A percentile compares a stretch with the other conserved stretches of the same genome.
These are phyloP conservation scores for Heterobasidion irregulare DNA, from an alignment of 1,284 basidiomycete genomes.

Conservation along the genomic window DNA sequence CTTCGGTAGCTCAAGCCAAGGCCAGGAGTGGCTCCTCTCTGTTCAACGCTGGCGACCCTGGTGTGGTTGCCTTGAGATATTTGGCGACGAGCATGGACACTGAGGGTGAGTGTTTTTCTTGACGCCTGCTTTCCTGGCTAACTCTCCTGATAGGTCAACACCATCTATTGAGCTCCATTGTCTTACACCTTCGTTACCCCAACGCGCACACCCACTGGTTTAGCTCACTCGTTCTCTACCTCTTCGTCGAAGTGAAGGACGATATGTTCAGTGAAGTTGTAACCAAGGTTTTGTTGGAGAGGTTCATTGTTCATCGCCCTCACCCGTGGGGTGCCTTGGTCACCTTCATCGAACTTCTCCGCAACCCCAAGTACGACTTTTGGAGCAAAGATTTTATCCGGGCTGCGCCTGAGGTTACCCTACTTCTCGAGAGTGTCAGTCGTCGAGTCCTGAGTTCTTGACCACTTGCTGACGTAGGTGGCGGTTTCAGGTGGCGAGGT, in stretches of 20 bases:
- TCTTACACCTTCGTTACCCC: conserved; percentile 92
- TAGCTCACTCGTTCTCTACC: conserved; percentile 79
- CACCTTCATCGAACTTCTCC: conserved; percentile 88
- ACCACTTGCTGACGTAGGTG: background rate
- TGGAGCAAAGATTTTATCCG: conserved; percentile 80
- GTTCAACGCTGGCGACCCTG: conserved; percentile 76
- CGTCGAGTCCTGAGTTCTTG: background rate
- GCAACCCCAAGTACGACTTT: conserved; percentile 80
- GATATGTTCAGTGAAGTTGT: conserved; percentile 85
- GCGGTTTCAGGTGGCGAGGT: conserved; percentile 51
- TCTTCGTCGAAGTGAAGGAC: conserved; percentile 73
- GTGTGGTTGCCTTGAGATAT: conserved; percentile 76
- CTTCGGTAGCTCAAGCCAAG: conserved; percentile 81
- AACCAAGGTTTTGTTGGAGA: conserved; percentile 86
- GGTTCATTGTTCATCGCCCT: conserved; percentile 89
- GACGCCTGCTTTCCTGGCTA: conserved; percentile 1
- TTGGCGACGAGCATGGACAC: conserved; percentile 79
- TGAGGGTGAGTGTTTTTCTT: conserved; percentile 56
- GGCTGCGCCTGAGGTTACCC: conserved; percentile 72
- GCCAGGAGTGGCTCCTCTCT: conserved; percentile 71
- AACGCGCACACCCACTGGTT: conserved; percentile 98
- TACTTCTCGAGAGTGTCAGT: conserved; percentile 69
- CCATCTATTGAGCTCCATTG: conserved; percentile 84
- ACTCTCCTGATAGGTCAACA: conserved; percentile 65
- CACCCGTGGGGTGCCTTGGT: conserved; percentile 97